Evolutionary conservation across 495 filamentous ascomycete genomes (phyloP).

Genomic region (Annulohypoxylon stygium): DNA sequence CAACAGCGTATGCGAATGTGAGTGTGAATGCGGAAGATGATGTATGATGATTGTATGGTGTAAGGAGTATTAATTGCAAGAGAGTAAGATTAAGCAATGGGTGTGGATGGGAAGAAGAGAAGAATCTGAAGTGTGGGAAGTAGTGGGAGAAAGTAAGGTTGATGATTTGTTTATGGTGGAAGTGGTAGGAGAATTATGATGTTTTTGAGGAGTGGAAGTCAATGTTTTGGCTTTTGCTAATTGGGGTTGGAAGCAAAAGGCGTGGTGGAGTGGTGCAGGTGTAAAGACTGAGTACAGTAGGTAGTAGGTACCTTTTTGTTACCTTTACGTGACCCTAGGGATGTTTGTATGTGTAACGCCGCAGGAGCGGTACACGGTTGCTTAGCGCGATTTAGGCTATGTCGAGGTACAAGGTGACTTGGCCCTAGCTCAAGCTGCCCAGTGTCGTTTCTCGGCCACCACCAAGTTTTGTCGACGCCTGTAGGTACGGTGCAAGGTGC

Average conservation of each 20-base stretch:
- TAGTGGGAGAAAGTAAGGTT: conserved; percentile 25
- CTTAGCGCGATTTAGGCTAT: conserved; percentile 28
- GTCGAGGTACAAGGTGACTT: conserved; percentile 13
- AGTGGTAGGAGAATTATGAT: conserved; percentile 35
- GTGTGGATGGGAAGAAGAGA: conserved; percentile 28
- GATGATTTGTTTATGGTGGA: conserved; percentile 38
- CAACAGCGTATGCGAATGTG: conserved; percentile 20
- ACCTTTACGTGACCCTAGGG: conserved; percentile 36
- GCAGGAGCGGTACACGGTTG: conserved; percentile 30
- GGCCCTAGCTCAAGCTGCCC: conserved; percentile 16
- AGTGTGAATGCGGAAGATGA: not conserved
- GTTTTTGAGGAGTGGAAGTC: conserved; percentile 48
- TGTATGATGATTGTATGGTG: conserved; percentile 15
- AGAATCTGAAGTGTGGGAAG: not conserved
- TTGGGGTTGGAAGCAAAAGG: conserved; percentile 33
- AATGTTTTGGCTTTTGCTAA: conserved; percentile 48
- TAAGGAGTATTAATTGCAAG: conserved; percentile 3
- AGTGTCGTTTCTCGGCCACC: not conserved
- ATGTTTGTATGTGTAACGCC: conserved; percentile 17
- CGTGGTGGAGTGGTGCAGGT: conserved; percentile 13
- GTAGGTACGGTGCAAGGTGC: conserved; percentile 1
- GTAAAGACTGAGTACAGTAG: no score
- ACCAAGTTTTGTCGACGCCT: not conserved
- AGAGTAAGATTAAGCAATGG: conserved; percentile 4
- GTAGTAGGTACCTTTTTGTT: conserved; percentile 14